Conservation (phyloP, 2,329 filamentous ascomycete species). For the Thielaviopsis populi region DNA sequence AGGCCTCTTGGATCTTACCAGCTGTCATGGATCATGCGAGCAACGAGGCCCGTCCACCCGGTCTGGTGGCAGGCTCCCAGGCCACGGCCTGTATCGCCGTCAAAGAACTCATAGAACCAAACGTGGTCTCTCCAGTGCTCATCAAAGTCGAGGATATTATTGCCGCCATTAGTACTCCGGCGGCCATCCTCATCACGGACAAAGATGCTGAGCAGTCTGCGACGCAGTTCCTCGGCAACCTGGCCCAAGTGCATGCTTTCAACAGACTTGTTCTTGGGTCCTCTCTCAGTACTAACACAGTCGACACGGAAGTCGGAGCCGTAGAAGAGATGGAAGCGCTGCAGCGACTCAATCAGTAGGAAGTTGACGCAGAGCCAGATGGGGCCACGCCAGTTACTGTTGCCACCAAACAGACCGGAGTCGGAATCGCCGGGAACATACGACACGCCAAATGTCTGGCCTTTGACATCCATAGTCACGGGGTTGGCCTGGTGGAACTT, state of each 20-base stretch:
- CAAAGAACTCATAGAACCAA: conserved; percentile 97
- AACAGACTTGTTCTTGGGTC: background rate
- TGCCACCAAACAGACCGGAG: conserved; percentile 85
- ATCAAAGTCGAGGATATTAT: conserved; percentile 77
- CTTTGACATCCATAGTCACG: conserved; percentile 90
- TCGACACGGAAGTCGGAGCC: conserved; percentile 78
- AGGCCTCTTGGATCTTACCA: conserved; percentile 46
- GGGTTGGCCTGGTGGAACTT: conserved; percentile 83
- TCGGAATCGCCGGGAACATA: conserved; percentile 95
- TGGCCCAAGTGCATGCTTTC: conserved; percentile 82
- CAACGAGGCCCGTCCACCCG: conserved; percentile 90
- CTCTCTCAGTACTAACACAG: conserved; percentile 41
- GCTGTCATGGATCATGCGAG: conserved; percentile 94
- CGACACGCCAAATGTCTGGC: conserved; percentile 70
- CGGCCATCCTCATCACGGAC: conserved; percentile 69
- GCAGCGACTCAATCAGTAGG: conserved; percentile 81
- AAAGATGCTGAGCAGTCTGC: conserved; percentile 85
- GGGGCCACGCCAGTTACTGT: conserved; percentile 94
- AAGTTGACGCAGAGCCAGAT: conserved; percentile 97
- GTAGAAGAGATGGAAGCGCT: conserved; percentile 93
- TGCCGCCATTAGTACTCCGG: conserved; percentile 74
- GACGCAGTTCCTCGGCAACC: conserved; percentile 87
- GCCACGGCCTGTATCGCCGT: conserved; percentile 78
- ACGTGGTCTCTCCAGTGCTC: conserved; percentile 83
- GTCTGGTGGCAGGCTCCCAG: conserved; percentile 89